A percentile compares a stretch with the other conserved stretches of the same genome.
These are phyloP conservation scores for Rhodotorula mucilaginosa DNA, from an alignment of 1,284 basidiomycete species.

Conservation along the genomic window DNA sequence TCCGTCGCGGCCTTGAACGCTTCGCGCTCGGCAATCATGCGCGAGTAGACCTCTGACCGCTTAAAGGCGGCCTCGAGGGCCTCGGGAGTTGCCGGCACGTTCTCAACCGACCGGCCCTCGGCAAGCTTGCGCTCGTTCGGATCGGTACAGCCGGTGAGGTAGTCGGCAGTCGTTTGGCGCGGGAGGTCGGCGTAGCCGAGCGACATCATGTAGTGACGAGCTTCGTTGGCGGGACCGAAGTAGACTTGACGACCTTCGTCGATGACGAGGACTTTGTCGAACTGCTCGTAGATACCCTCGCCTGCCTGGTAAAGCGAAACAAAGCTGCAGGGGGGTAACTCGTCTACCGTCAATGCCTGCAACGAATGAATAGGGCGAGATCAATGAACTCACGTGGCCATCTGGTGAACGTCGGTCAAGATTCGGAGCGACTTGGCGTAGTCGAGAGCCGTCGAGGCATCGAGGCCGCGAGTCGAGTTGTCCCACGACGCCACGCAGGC, in stretches of 20 bases:
- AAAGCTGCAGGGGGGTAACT: background rate
- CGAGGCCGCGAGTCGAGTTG: slow-evolving; percentile 73
- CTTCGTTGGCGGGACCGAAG: slow-evolving; percentile 71
- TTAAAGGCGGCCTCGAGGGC: slow-evolving; percentile 68
- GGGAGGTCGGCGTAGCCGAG: slow-evolving; percentile 50
- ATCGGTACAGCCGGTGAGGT: slow-evolving; percentile 72
- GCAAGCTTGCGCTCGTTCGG: slow-evolving; percentile 81
- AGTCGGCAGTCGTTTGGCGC: slow-evolving; percentile 76
- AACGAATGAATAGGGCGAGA: slow-evolving; percentile 35
- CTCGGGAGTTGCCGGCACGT: slow-evolving; percentile 71
- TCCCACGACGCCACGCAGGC: slow-evolving; percentile 53
- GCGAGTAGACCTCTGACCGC: slow-evolving; percentile 56
- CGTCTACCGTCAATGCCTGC: too few relatives aligned
- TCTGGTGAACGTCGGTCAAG: slow-evolving; percentile 56
- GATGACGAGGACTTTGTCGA: slow-evolving; percentile 73
- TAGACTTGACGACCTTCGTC: slow-evolving; percentile 81
- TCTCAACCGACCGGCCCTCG: slow-evolving; percentile 61
- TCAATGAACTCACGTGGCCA: slow-evolving; percentile 43
- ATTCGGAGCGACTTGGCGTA: slow-evolving; percentile 59
- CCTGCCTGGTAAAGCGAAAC: slow-evolving; percentile 52
- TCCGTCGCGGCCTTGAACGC: slow-evolving; percentile 59
- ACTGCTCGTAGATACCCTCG: slow-evolving; percentile 63
- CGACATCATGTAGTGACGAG: slow-evolving; percentile 70
- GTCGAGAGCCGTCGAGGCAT: slow-evolving; percentile 56
- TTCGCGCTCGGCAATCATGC: slow-evolving; percentile 57